Percentiles rank a stretch among this genome's conserved stretches.
Evolutionary conservation across 2,329 filamentous ascomycete genomes (phyloP).

Genomic region (Ilyonectria sp.): DNA sequence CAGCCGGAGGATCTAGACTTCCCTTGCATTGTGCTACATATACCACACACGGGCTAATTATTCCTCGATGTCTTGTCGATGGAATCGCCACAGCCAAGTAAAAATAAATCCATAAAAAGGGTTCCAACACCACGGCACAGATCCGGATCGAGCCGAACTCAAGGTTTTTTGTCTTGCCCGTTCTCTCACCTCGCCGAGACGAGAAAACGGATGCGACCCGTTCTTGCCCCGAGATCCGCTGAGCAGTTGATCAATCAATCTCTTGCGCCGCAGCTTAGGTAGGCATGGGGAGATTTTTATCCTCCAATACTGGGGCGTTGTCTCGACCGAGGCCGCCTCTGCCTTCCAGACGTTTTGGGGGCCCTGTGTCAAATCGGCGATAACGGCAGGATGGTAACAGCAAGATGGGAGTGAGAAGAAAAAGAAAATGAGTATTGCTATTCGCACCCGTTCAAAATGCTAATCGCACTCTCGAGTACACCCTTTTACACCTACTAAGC

Average conservation of each 20-base stretch:
- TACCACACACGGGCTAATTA: conserved; percentile 20
- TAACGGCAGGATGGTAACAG: not conserved
- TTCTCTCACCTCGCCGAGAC: not conserved
- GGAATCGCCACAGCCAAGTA: not conserved
- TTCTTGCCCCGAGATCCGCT: not conserved
- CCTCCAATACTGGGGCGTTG: not conserved
- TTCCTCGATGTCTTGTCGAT: not conserved
- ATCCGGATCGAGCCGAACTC: not conserved
- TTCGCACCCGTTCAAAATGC: too few species aligned
- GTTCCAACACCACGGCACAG: not conserved
- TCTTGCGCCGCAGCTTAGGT: not conserved
- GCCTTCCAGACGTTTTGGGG: not conserved
- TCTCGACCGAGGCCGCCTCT: not conserved
- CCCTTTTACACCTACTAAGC: too few species aligned
- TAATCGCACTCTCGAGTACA: too few species aligned
- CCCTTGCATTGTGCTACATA: conserved; percentile 16
- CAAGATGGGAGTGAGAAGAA: not conserved
- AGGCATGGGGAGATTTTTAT: not conserved
- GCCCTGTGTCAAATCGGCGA: not conserved
- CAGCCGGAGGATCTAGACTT: conserved; percentile 18
- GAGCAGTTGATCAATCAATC: not conserved
- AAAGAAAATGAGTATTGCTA: too few species aligned
- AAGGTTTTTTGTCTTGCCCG: not conserved
- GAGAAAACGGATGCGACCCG: not conserved
- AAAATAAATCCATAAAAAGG: too few species aligned